Conservation (phyloP, 2,329 filamentous ascomycete species). For the Teratosphaeria zuluensis region DNA sequence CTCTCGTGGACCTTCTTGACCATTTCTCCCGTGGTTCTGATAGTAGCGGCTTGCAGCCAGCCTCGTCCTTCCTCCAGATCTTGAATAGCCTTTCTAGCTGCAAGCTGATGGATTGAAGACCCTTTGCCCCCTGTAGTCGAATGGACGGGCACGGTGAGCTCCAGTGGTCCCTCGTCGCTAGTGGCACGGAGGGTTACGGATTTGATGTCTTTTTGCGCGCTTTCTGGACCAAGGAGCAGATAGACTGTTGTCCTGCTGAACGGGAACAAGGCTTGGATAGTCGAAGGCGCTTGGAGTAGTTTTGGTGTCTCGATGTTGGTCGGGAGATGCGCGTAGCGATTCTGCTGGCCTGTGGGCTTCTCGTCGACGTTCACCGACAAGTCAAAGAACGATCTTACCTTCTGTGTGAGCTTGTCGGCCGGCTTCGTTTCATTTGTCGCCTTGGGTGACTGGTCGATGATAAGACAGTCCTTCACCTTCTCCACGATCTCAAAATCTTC, state of each 20-base stretch:
- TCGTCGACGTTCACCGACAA: constrained; percentile 35
- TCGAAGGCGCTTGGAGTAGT: constrained; percentile 53
- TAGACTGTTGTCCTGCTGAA: constrained; percentile 59
- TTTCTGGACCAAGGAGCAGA: constrained; percentile 47
- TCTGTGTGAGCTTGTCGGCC: constrained; percentile 6
- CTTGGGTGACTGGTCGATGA: constrained; percentile 22
- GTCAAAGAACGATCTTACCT: constrained; percentile 54
- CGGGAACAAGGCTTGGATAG: constrained; percentile 55
- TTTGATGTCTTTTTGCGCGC: too few species aligned
- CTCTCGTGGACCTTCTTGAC: constrained; percentile 41
- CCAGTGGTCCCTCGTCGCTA: constrained; percentile 48
- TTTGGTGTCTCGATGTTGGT: constrained; percentile 40
- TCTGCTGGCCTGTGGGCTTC: constrained; percentile 16
- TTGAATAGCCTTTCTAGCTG: constrained; percentile 55
- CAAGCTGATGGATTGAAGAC: constrained; percentile 49
- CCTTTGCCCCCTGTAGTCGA: constrained; percentile 43
- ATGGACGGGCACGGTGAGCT: constrained; percentile 49
- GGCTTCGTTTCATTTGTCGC: constrained; percentile 4
- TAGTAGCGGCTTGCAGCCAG: constrained; percentile 47
- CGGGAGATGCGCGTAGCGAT: constrained; percentile 45
- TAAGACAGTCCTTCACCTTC: constrained; percentile 42
- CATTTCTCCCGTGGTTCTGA: constrained; percentile 8
- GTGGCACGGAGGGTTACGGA: constrained; percentile 44
- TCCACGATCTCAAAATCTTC: constrained; percentile 54
- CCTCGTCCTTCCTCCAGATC: constrained; percentile 63